Base-by-base conservation (phyloP, 2,329 filamentous ascomycete species). In the Mycosphaerella arachidis region DNA sequence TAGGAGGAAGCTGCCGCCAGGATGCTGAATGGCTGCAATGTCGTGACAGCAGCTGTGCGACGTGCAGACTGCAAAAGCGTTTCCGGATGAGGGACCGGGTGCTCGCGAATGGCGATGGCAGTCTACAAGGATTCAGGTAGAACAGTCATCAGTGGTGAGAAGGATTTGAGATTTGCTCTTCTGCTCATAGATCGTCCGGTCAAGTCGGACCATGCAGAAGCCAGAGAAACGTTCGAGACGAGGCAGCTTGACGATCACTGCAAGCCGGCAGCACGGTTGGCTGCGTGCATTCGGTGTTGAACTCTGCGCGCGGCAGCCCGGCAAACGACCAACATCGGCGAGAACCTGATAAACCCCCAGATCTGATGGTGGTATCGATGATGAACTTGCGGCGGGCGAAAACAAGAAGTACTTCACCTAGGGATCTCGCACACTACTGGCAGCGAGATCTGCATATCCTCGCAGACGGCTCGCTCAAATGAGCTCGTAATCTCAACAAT, bases 1-100 rank as follows among this genome's bases (percentile, higher is more conserved):
- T 66, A 66, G 64, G 64, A 66, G 60, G 63, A 63, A 51, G 54
- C 35, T 51, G 58, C 64, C 64, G 64, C 56, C 56, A 30, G 52
- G 35, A n/a, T 56, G 57, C 29, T 62, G 58, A 66, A 45, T 66
- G 62, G 64, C 60, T 59, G 58, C 51, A 33, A 51, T 30, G 48
- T 30, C 31, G 48, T 37, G 31, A 18, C 53, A 30, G 9, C 46
- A 50, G 46, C 46, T n/a, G 16, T 29, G 20, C 46, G 46, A 30
- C 10, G 29, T n/a, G 10, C 46, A 20, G 46, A 50, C 46, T 30
- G 29, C 16, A 13, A n/a, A 29, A 16, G 46, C 46, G 20, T 8
- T n/a, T 37, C 40, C n/a, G 53, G 30, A 18, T 40, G 56, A 31
- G 29, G 46, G 20, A 50, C 20, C 46, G 46, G 46, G 13, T 30